These are phyloP conservation scores for Fraxinus pennsylvanica DNA, from an alignment of 257 asterid genomes.

Conservation along the genomic window DNA sequence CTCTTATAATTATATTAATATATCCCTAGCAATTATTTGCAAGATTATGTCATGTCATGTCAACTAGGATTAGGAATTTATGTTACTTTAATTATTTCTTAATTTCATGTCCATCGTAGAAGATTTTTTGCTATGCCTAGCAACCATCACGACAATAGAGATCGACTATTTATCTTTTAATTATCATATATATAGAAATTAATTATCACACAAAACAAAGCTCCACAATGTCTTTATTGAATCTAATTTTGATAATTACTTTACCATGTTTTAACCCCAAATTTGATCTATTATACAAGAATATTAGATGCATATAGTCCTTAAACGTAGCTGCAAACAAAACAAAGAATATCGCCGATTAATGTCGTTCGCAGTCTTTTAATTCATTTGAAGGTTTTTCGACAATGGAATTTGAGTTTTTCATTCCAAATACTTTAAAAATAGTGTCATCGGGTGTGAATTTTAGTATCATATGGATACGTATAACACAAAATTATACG, in stretches of 20 bases:
- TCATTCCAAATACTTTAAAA: background rate
- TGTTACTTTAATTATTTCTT: background rate
- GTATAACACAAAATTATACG: too few species aligned
- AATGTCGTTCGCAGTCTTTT: background rate
- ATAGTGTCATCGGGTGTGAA: too few species aligned
- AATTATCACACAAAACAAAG: too few species aligned
- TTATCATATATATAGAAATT: too few species aligned
- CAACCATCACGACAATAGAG: background rate
- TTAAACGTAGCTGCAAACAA: background rate
- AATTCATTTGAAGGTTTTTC: background rate
- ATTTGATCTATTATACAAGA: too few species aligned
- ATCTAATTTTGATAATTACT: background rate
- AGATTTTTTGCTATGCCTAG: background rate
- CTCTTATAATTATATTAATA: background rate
- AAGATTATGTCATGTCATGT: constrained; percentile 4
- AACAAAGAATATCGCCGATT: background rate
- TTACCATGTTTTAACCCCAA: too few species aligned
- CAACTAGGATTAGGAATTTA: background rate
- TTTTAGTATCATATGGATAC: too few species aligned
- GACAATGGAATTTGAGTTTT: too few species aligned
- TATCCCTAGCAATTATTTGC: background rate
- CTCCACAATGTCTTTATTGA: background rate
- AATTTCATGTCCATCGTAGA: background rate
- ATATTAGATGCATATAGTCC: background rate
- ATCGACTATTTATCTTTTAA: too few species aligned